Conservation (phyloP, 169 alveolate genomes). For the Eimeria nieschulzi region DNA sequence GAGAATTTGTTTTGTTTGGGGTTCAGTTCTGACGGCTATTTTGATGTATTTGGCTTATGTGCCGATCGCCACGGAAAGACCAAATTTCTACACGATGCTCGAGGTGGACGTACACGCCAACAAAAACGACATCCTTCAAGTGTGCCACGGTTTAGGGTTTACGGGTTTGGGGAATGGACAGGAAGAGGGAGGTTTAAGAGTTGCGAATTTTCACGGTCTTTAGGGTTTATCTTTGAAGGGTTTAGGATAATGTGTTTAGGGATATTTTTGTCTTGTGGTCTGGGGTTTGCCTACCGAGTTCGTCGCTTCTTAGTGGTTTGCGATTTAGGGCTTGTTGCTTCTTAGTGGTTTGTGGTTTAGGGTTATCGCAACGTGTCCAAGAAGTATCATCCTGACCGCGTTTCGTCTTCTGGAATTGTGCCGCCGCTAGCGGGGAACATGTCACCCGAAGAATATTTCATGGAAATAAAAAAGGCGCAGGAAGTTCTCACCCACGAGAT, state of each 20-base stretch:
- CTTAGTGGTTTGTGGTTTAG: background rate
- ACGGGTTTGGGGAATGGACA: background rate
- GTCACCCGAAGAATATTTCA: slow-evolving; percentile 30
- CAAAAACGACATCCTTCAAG: slow-evolving; percentile 37
- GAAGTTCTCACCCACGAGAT: slow-evolving; percentile 40
- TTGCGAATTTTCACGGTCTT: background rate
- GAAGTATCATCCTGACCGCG: slow-evolving; percentile 58
- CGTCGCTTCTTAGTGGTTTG: background rate
- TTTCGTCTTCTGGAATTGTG: slow-evolving; percentile 30
- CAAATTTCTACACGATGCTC: slow-evolving; percentile 6
- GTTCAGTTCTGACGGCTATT: slow-evolving; percentile 30
- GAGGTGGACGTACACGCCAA: slow-evolving; percentile 33
- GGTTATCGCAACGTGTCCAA: slow-evolving; percentile 57
- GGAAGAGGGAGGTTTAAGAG: background rate
- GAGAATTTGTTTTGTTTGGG: background rate
- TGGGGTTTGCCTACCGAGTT: background rate
- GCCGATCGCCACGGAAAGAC: slow-evolving; percentile 1
- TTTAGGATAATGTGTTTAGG: too few relatives aligned
- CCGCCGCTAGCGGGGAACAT: background rate
- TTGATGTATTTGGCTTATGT: slow-evolving; percentile 27
- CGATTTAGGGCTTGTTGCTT: background rate
- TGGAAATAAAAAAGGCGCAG: slow-evolving; percentile 55
- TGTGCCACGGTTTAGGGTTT: background rate
- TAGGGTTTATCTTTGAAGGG: too few relatives aligned
- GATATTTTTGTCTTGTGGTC: background rate